Conservation (phyloP, 192 early-diverging fungal genomes). For the Coemansia erecta region DNA sequence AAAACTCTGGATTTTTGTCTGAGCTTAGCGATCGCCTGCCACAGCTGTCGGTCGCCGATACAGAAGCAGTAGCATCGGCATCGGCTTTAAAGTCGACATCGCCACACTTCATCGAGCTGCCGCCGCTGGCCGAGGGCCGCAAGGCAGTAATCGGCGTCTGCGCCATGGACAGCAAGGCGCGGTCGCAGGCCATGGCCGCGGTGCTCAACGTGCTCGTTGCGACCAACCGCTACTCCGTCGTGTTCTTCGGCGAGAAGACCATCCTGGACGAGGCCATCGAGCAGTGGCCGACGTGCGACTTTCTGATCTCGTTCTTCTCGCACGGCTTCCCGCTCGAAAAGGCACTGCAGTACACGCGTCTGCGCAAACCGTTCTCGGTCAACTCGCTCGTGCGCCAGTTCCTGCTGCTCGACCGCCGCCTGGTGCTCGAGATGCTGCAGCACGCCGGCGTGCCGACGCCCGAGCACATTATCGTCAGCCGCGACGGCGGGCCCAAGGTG, state of each 20-base stretch:
- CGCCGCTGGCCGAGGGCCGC: slow-evolving; percentile 32
- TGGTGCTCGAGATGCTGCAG: slow-evolving; percentile 80
- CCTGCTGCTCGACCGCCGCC: slow-evolving; percentile 84
- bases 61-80: too few relatives aligned
- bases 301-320: slow-evolving; percentile 96
- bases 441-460: slow-evolving; percentile 82
- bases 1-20: slow-evolving; percentile 17
- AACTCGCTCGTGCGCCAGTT: slow-evolving; percentile 91
- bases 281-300: slow-evolving; percentile 92
- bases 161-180: slow-evolving; percentile 90
- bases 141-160: slow-evolving; percentile 74
- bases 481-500: slow-evolving; percentile 65
- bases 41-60: too few relatives aligned
- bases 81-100: slow-evolving; percentile 14
- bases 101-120: slow-evolving; percentile 46
- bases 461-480: slow-evolving; percentile 65
- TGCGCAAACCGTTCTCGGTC: slow-evolving; percentile 82
- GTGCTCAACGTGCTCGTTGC: slow-evolving; percentile 73
- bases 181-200: slow-evolving; percentile 95
- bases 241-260: slow-evolving; percentile 96
- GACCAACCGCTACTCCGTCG: slow-evolving; percentile 71
- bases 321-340: slow-evolving; percentile 90
- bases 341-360: slow-evolving; percentile 83
- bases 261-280: slow-evolving; percentile 91
- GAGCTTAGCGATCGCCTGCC: slow-evolving; percentile 19